Evolutionary conservation across 306 rosid genomes (phyloP).

Genomic region (Vigna unguiculata): DNA sequence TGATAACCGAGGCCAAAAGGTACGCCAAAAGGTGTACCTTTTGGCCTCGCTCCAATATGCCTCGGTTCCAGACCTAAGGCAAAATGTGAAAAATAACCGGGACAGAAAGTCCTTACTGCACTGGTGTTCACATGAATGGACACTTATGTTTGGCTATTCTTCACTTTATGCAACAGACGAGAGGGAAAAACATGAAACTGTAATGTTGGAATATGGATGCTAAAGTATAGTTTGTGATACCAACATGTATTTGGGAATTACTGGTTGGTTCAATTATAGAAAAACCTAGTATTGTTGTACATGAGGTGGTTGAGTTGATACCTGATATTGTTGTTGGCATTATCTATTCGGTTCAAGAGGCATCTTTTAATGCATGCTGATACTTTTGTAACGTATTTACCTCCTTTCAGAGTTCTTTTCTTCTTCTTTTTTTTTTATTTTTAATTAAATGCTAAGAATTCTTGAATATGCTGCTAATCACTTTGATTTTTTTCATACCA

Average conservation of each 20-base stretch:
- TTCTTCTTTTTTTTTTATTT: neutral
- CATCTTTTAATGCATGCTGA: constrained; percentile 25
- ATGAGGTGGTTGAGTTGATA: constrained; percentile 28
- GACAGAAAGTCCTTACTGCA: too few relatives aligned
- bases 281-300: constrained; percentile 17
- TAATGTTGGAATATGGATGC: constrained; percentile 28
- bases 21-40: too few relatives aligned
- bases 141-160: neutral
- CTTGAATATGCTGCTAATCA: too few relatives aligned
- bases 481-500: too few relatives aligned
- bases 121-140: constrained; percentile 58
- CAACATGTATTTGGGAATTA: neutral
- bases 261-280: neutral
- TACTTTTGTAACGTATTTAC: neutral
- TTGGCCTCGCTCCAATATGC: too few relatives aligned
- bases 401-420: neutral
- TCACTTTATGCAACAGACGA: neutral
- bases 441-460: neutral
- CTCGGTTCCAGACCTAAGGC: too few relatives aligned
- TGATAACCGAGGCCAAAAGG: too few relatives aligned
- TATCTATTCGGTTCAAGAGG: constrained; percentile 16
- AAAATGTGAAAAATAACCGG: too few relatives aligned
- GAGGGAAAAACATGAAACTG: neutral
- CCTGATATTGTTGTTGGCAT: neutral
- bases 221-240: constrained; percentile 10